Conservation (phyloP, 805 yeast genomes). For the Candida andamanensis region DNA sequence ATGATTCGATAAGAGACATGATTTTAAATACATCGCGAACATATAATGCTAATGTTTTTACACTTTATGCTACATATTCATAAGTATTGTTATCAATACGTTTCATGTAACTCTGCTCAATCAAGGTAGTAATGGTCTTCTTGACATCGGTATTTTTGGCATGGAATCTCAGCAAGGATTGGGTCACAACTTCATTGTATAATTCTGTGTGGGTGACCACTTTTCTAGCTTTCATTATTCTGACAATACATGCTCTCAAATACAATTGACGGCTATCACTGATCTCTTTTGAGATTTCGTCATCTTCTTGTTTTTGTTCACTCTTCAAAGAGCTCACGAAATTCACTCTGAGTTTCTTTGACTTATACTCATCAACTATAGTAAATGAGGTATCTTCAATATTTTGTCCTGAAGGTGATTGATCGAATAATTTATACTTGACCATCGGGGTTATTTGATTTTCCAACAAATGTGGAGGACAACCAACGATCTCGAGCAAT, state of each 20-base stretch:
- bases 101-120: conserved; percentile 79
- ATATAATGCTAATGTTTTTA: too few relatives aligned
- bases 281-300: conserved; percentile 72
- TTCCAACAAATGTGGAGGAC: conserved; percentile 60
- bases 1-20: neutral
- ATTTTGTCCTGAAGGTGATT: conserved; percentile 52
- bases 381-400: conserved; percentile 53
- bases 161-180: conserved; percentile 73
- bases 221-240: conserved; percentile 94
- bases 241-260: conserved; percentile 88
- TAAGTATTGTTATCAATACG: conserved; percentile 72
- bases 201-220: conserved; percentile 70
- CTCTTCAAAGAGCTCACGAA: conserved; percentile 57
- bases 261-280: conserved; percentile 82
- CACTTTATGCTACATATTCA: conserved; percentile 73
- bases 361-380: conserved; percentile 75
- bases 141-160: conserved; percentile 86
- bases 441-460: conserved; percentile 77
- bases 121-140: conserved; percentile 75
- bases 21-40: neutral
- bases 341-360: conserved; percentile 78
- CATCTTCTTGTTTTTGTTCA: conserved; percentile 56
- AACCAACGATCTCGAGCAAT: conserved; percentile 61
- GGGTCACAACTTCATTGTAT: conserved; percentile 83
- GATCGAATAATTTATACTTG: conserved; percentile 68